Conservation (phyloP, 1,284 basidiomycete species). For the Sporisorium sorghi region DNA sequence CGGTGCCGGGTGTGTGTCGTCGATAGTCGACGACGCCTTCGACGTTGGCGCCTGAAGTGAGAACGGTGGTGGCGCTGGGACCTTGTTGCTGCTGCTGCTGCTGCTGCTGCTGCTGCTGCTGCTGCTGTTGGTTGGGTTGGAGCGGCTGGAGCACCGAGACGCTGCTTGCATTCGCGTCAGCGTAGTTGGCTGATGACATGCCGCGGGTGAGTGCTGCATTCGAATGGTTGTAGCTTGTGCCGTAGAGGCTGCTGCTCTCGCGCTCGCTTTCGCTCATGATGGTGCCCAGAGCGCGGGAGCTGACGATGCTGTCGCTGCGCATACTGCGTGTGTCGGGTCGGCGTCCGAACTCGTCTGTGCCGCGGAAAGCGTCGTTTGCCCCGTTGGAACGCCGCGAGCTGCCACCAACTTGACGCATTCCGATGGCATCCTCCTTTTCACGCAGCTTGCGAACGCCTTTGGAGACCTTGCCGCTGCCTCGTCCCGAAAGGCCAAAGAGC, state of each 20-base stretch:
- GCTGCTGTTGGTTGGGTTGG: conserved; percentile 23
- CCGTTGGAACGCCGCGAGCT: conserved; percentile 72
- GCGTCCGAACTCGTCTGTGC: conserved; percentile 27
- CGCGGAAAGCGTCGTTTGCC: conserved; percentile 50
- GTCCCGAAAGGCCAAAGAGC: conserved; percentile 75
- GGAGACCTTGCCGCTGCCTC: conserved; percentile 73
- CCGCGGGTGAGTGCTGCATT: conserved; percentile 16
- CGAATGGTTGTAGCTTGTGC: conserved; percentile 29
- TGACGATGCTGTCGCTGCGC: conserved; percentile 53
- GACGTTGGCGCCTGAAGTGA: conserved; percentile 15
- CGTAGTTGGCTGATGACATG: neutral
- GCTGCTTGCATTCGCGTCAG: conserved; percentile 31
- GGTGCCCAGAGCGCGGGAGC: conserved; percentile 51
- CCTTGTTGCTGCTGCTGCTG: conserved; percentile 23
- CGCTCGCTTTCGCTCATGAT: conserved; percentile 61
- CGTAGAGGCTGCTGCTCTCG: conserved; percentile 33
- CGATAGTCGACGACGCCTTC: conserved; percentile 76
- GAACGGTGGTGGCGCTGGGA: conserved; percentile 21
- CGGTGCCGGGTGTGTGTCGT: conserved; percentile 77
- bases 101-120: conserved; percentile 34
- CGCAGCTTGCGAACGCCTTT: conserved; percentile 87
- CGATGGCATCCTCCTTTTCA: conserved; percentile 78
- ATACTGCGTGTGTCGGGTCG: conserved; percentile 22
- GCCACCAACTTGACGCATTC: conserved; percentile 51
- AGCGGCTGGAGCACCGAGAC: conserved; percentile 35